phyloP scores from a whole-genome alignment of 2,329 filamentous ascomycete species.

The Penicillium psychrosexuale region DNA sequence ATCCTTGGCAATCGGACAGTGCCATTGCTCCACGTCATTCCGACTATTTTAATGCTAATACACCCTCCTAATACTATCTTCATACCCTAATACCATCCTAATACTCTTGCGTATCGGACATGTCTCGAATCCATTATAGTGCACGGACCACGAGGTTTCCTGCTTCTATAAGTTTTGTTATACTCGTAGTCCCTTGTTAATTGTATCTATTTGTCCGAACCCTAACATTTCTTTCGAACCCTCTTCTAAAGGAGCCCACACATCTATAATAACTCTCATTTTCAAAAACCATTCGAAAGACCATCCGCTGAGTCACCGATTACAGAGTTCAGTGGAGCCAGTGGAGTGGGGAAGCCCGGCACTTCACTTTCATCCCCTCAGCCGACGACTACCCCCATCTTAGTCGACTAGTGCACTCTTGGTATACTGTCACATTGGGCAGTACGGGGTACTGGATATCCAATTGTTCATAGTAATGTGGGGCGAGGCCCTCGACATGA shows the following conservation, averaged over 20 bases:
- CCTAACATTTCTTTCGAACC: background rate
- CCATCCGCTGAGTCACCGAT: conserved; percentile 18
- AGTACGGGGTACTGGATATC: background rate
- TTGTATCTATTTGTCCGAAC: background rate
- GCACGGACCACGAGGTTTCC: background rate
- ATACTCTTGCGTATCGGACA: background rate
- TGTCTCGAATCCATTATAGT: background rate
- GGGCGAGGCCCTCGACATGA: conserved; percentile 26
- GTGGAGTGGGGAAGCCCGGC: conserved; percentile 21
- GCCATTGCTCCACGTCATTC: background rate
- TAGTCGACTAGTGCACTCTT: background rate
- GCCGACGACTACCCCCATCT: conserved; percentile 10
- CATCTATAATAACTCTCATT: no score
- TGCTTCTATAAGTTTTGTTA: background rate
- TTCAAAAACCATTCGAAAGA: background rate
- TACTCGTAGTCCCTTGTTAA: no score
- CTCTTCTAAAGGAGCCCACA: background rate
- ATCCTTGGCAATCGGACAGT: background rate
- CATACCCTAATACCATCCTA: no score
- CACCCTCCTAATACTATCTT: no score
- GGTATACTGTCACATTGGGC: background rate
- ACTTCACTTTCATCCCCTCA: conserved; percentile 16
- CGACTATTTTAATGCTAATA: no score
- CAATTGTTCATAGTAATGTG: conserved; percentile 13
- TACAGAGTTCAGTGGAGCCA: conserved; percentile 19